phyloP scores from a whole-genome alignment of 2,329 filamentous ascomycete species.

The Penicillium frequentans region DNA sequence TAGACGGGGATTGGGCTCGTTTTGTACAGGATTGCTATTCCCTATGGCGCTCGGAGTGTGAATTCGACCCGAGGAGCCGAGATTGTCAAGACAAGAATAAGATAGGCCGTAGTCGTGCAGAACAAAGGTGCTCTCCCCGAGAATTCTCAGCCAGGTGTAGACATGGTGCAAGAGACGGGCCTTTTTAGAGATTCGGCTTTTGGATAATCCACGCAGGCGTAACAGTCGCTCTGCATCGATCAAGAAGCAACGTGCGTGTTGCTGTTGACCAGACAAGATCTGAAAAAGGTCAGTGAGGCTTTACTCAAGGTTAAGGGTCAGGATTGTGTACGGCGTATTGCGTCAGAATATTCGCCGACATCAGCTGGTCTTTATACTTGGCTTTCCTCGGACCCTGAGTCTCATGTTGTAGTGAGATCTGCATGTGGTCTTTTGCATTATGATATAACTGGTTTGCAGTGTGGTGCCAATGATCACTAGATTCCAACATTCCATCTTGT shows the following conservation, averaged over 20 bases:
- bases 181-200: constrained; percentile 37
- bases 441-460: constrained; percentile 26
- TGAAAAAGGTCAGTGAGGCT: constrained; percentile 8
- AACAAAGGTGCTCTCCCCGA: constrained; percentile 37
- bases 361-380: constrained; percentile 43
- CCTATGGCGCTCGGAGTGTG: constrained; percentile 4
- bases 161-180: constrained; percentile 42
- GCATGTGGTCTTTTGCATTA: constrained; percentile 33
- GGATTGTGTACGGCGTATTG: constrained; percentile 28
- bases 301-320: too few species aligned
- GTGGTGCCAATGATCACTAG: constrained; percentile 25
- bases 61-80: constrained; percentile 11
- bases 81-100: constrained; percentile 20
- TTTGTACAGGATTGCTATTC: neutral
- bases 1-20: constrained; percentile 29
- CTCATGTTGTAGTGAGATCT: constrained; percentile 31
- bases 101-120: constrained; percentile 30
- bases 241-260: constrained; percentile 36
- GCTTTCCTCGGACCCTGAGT: constrained; percentile 30
- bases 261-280: constrained; percentile 31
- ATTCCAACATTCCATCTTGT: constrained; percentile 5
- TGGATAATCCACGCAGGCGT: constrained; percentile 36
- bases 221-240: constrained; percentile 41
- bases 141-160: constrained; percentile 39
- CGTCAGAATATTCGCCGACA: constrained; percentile 36